These are phyloP conservation scores for Setomelanomma holmii DNA, from an alignment of 2,329 filamentous ascomycete genomes.

Conservation along the genomic window DNA sequence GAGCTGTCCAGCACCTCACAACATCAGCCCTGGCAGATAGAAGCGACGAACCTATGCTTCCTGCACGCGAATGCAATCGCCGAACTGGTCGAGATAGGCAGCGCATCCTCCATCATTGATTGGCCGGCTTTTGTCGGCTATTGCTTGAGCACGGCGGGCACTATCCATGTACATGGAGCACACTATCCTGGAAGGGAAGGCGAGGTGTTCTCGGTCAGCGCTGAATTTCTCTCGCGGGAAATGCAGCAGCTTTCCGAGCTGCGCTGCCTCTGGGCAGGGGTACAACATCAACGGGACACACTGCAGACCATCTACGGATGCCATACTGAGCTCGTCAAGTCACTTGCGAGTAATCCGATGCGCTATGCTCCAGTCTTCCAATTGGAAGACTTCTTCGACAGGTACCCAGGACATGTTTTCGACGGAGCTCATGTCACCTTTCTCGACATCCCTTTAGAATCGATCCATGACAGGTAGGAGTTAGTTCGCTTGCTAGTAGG, in stretches of 20 bases:
- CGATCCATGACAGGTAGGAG: conserved; percentile 62
- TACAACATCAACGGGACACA: conserved; percentile 81
- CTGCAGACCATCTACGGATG: conserved; percentile 78
- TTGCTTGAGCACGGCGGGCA: conserved; percentile 84
- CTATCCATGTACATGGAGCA: conserved; percentile 85
- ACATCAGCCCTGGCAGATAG: conserved; percentile 91
- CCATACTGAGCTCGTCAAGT: conserved; percentile 82
- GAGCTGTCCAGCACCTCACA: conserved; percentile 82
- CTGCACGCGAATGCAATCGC: conserved; percentile 87
- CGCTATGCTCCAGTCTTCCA: conserved; percentile 81
- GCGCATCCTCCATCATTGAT: conserved; percentile 75
- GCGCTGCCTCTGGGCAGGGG: conserved; percentile 76
- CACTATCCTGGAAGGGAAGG: conserved; percentile 74
- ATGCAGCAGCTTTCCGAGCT: conserved; percentile 82
- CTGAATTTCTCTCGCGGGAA: conserved; percentile 77
- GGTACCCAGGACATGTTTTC: conserved; percentile 75
- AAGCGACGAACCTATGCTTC: conserved; percentile 86
- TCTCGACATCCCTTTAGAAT: conserved; percentile 69
- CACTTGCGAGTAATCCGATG: conserved; percentile 71
- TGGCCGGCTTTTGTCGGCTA: conserved; percentile 89
- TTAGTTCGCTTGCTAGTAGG: conserved; percentile 14
- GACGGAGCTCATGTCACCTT: conserved; percentile 79
- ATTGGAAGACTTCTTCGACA: conserved; percentile 85
- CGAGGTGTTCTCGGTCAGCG: conserved; percentile 67
- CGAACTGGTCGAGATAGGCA: conserved; percentile 80